Evolutionary conservation across 495 filamentous ascomycete species (phyloP), one percentile per base, ranked within the genome.

Genomic region (Xylaria acuta): DNA sequence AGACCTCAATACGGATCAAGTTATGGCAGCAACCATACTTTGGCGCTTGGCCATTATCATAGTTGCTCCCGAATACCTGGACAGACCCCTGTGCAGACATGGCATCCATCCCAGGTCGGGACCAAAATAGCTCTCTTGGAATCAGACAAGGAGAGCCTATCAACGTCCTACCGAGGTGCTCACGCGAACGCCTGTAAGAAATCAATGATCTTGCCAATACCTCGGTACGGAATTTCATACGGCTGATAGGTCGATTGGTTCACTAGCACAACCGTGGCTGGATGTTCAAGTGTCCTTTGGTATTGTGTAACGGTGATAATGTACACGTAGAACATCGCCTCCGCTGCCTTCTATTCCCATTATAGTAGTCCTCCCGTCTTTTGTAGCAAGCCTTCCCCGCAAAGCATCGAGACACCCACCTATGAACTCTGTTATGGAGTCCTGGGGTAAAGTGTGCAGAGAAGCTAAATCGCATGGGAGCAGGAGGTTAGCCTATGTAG

Each of bases 371-470:
- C 38, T 43, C 22, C 60, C 38, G 60, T 43, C 22, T 30, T n/a
- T 38, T 38, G 18, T 38, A 11, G 40, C n/a, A 45, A 58, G 51
- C 49, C 45, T 45, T 59, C 67, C 53, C 53, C 53, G 67, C 67
- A 58, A 56, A 47, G 34, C 11, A 6, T 45, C 22, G 22, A 32
- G 7, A 40, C 40, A n/a, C 5, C 32, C 25, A 30, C 47, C 2
- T 22, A 7, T 7, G 36, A 38, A 38, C n/a, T 38, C 36, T 38
- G 36, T 3, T n/a, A 3, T 7, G 32, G 22, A 38, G 34, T 41
- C 47, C 45, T 67, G 30, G 45, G 45, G 45, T 38, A 54, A 54
- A 54, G 20, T 34, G 16, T 68, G 65, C 45, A 49, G 65, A 32
- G 49, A 67, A 27, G 49, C 36, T 20, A 5, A 60, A 54, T 30